Evolutionary conservation across 2,329 filamentous ascomycete species (phyloP).

Genomic region (Colletotrichum chrysophilum): DNA sequence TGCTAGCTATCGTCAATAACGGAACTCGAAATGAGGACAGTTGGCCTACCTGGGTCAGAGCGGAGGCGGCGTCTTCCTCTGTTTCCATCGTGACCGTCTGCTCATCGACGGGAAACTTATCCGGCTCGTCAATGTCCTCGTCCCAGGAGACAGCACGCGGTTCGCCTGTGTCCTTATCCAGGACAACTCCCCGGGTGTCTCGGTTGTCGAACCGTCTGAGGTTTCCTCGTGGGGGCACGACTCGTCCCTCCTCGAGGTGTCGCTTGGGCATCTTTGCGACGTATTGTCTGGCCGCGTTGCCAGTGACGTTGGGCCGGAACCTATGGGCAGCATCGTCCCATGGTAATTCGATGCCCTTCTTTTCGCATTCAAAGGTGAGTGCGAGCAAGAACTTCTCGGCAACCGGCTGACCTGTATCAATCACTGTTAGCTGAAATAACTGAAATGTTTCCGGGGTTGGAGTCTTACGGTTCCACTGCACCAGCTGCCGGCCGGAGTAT

Average conservation of each 20-base stretch:
- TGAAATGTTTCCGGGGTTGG: not conserved
- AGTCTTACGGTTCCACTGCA: not conserved
- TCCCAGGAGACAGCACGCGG: not conserved
- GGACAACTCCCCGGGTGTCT: not conserved
- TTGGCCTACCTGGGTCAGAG: accelerated
- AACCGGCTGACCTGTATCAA: no score
- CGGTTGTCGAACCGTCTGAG: no score
- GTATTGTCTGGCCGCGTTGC: not conserved
- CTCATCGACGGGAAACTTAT: not conserved
- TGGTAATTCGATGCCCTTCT: not conserved
- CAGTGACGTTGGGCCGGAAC: not conserved
- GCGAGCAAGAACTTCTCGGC: not conserved
- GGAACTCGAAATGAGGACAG: not conserved
- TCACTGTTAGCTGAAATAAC: not conserved
- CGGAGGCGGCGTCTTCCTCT: not conserved
- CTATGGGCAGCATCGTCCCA: not conserved
- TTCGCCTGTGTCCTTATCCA: not conserved
- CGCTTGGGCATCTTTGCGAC: not conserved
- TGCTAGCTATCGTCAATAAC: not conserved
- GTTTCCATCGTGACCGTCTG: not conserved
- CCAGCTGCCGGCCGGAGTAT: not conserved
- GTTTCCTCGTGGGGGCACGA: not conserved
- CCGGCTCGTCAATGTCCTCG: accelerated
- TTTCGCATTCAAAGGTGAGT: not conserved
- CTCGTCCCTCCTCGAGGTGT: not conserved